These are phyloP conservation scores for Fusarium anthophilum DNA, from an alignment of 2,329 filamentous ascomycete species.

Conservation along the genomic window DNA sequence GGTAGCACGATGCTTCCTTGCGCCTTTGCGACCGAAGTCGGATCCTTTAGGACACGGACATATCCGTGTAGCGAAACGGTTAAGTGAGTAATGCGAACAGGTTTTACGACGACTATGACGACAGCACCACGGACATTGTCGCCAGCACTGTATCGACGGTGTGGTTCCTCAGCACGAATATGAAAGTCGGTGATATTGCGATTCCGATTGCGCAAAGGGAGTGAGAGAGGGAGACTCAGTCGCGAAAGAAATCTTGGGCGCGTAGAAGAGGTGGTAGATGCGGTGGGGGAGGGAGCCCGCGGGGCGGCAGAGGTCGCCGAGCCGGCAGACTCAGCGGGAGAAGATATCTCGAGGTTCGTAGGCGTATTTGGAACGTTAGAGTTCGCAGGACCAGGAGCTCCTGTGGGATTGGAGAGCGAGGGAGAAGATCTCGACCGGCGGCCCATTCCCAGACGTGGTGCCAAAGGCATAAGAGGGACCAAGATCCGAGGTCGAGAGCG, in stretches of 20 bases:
- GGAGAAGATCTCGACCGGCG: conserved; percentile 41
- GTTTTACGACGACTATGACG: conserved; percentile 76
- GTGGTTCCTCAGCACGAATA: conserved; percentile 79
- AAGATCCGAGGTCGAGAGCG: conserved; percentile 38
- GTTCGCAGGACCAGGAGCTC: conserved; percentile 46
- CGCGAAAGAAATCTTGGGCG: conserved; percentile 60
- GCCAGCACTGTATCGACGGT: conserved; percentile 79
- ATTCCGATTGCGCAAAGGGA: conserved; percentile 60
- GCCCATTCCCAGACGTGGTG: conserved; percentile 44
- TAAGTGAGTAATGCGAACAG: conserved; percentile 80
- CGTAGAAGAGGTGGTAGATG: conserved; percentile 39
- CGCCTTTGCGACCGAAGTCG: conserved; percentile 64
- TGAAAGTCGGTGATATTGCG: conserved; percentile 82
- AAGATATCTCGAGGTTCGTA: conserved; percentile 49
- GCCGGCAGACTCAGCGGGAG: conserved; percentile 48
- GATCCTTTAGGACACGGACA: conserved; percentile 80
- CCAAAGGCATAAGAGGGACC: conserved; percentile 41
- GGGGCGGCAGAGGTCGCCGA: conserved; percentile 44
- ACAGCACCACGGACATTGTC: conserved; percentile 79
- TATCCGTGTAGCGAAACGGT: conserved; percentile 82
- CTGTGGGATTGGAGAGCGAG: conserved; percentile 53
- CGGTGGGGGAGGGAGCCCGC: conserved; percentile 35
- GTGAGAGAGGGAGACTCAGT: conserved; percentile 59
- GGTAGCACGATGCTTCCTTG: conserved; percentile 55
- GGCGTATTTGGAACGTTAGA: conserved; percentile 52